These are phyloP conservation scores for Vitis riparia DNA, from an alignment of 164 flowering plant genomes.

Conservation along the genomic window DNA sequence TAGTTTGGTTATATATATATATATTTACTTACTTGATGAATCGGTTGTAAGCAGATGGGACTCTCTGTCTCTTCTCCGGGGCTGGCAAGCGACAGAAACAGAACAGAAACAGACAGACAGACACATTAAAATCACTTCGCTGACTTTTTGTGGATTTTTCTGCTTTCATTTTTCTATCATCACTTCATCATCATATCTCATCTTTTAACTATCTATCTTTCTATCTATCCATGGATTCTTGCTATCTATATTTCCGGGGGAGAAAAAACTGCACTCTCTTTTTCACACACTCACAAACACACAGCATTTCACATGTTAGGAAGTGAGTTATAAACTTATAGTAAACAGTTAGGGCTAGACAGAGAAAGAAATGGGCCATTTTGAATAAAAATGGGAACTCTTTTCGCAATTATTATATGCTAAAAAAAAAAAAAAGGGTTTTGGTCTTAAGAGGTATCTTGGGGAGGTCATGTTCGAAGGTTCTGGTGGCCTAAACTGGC, in stretches of 20 bases:
- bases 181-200: slow-evolving; percentile 43
- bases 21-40: slow-evolving; percentile 83
- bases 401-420: too few relatives aligned
- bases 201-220: slow-evolving; percentile 8
- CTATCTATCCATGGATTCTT: slow-evolving; percentile 8
- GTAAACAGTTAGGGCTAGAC: too few relatives aligned
- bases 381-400: too few relatives aligned
- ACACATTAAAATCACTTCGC: slow-evolving; percentile 27
- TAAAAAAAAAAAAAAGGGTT: too few relatives aligned
- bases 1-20: too few relatives aligned
- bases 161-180: slow-evolving; percentile 28
- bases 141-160: slow-evolving; percentile 24
- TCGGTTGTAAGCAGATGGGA: slow-evolving; percentile 98
- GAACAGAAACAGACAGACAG: slow-evolving; percentile 23
- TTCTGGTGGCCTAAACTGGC: too few relatives aligned
- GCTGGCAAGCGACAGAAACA: slow-evolving; percentile 44
- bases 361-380: too few relatives aligned
- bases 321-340: too few relatives aligned
- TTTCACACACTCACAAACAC: slow-evolving; percentile 13
- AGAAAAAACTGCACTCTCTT: background rate
- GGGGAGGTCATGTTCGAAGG: too few relatives aligned
- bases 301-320: background rate
- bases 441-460: too few relatives aligned
- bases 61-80: slow-evolving; percentile 99
- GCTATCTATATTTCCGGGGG: slow-evolving; percentile 24